A percentile compares a stretch with the other conserved stretches of the same genome.
These are phyloP conservation scores for Angophora floribunda DNA, from an alignment of 345 rosid genomes.

Conservation along the genomic window DNA sequence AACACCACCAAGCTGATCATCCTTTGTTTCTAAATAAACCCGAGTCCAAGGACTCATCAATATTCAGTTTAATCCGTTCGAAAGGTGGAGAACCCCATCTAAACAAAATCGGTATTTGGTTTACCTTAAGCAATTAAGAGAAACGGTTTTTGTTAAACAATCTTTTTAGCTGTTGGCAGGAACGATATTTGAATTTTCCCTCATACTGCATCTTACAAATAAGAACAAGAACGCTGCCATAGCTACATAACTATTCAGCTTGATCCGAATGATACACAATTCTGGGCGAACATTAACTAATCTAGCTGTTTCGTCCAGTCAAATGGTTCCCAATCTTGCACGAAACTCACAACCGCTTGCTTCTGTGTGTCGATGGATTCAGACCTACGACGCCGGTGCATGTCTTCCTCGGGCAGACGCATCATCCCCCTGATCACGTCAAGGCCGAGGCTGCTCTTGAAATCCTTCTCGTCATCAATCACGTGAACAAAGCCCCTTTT, in stretches of 20 bases:
- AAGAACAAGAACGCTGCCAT: not conserved
- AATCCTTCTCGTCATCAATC: conserved; percentile 85
- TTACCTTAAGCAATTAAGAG: not conserved
- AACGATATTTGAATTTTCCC: not conserved
- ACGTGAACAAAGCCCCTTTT: conserved; percentile 83
- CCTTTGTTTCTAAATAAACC: too few relatives aligned
- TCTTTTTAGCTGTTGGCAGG: not conserved
- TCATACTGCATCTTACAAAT: not conserved
- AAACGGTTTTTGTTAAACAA: not conserved
- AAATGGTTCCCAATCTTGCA: conserved; percentile 64
- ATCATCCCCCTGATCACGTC: conserved; percentile 92
- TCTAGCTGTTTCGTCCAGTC: conserved; percentile 94
- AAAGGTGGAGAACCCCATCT: not conserved
- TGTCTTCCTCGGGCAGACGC: conserved; percentile 71
- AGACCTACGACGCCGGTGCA: conserved; percentile 59
- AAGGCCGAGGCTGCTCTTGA: conserved; percentile 73
- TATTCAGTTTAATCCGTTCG: too few relatives aligned
- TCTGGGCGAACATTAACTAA: not conserved
- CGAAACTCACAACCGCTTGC: conserved; percentile 48
- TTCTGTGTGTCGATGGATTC: conserved; percentile 65
- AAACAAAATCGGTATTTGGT: not conserved
- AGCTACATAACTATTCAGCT: not conserved
- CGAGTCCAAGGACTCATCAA: too few relatives aligned
- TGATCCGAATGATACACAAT: not conserved
- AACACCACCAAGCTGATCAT: not conserved